Conservation (phyloP, 805 yeast genomes). For the Starmerella bacillaris region DNA sequence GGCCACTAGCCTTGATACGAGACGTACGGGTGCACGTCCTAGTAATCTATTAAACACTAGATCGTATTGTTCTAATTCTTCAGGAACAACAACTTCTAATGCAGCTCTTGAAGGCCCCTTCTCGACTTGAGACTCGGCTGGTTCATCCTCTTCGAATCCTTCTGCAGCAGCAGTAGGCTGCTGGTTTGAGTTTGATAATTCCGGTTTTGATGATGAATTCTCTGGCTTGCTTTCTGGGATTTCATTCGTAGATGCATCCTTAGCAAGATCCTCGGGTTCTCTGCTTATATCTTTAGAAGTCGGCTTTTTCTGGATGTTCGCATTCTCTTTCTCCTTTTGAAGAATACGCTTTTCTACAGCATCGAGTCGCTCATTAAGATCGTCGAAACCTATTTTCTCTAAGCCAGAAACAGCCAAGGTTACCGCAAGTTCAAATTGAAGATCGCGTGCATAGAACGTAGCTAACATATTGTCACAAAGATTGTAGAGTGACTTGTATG, state of each 20-base stretch:
- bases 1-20: slow-evolving; percentile 22
- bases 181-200: background rate
- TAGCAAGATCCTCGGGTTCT: too few relatives aligned
- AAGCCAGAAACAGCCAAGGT: slow-evolving; percentile 54
- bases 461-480: slow-evolving; percentile 49
- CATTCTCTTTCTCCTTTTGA: background rate
- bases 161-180: slow-evolving; percentile 1
- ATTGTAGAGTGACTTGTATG: slow-evolving; percentile 47
- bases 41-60: slow-evolving; percentile 8
- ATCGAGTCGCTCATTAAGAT: slow-evolving; percentile 47
- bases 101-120: slow-evolving; percentile 13
- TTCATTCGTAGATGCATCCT: background rate
- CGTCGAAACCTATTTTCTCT: slow-evolving; percentile 32
- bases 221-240: background rate
- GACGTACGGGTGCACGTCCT: slow-evolving; percentile 10
- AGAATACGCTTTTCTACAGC: slow-evolving; percentile 40
- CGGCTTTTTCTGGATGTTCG: background rate
- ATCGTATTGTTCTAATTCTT: slow-evolving; percentile 6
- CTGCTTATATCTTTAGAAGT: too few relatives aligned
- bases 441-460: slow-evolving; percentile 48
- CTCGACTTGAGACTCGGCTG: background rate
- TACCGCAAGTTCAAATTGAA: slow-evolving; percentile 47
- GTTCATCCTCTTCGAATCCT: background rate
- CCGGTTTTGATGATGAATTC: background rate
- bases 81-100: slow-evolving; percentile 10